These are phyloP conservation scores for Prinsepia uniflora DNA, from an alignment of 306 rosid genomes.

Conservation along the genomic window DNA sequence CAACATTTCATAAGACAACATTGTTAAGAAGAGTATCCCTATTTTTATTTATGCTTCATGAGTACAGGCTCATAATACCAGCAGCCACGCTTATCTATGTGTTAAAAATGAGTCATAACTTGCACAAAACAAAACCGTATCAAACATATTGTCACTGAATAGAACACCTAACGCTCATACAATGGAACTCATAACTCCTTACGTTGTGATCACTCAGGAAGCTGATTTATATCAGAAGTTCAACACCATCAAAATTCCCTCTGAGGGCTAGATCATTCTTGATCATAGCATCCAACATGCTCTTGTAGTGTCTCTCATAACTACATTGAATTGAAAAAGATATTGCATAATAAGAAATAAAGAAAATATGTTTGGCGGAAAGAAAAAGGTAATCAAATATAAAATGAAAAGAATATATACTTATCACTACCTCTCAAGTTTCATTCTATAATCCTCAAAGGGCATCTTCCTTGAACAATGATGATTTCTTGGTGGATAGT, in stretches of 20 bases:
- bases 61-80: not conserved
- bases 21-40: conserved; percentile 7
- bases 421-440: conserved; percentile 53
- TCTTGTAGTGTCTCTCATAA: conserved; percentile 66
- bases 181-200: conserved; percentile 36
- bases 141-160: conserved; percentile 12
- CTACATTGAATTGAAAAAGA: conserved; percentile 36
- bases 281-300: conserved; percentile 70
- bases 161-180: conserved; percentile 7
- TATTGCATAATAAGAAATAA: conserved; percentile 4
- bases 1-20: not conserved
- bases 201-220: conserved; percentile 88
- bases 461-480: conserved; percentile 22
- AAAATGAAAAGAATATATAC: conserved; percentile 14
- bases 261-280: conserved; percentile 79
- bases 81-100: not conserved
- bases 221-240: conserved; percentile 80
- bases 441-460: conserved; percentile 30
- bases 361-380: not conserved
- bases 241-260: conserved; percentile 67
- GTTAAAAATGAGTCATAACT: not conserved
- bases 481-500: conserved; percentile 24
- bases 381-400: not conserved
- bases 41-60: not conserved
- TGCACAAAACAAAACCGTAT: conserved; percentile 16